Conservation (phyloP, 1,284 basidiomycete genomes). For the Tilletia indica region DNA sequence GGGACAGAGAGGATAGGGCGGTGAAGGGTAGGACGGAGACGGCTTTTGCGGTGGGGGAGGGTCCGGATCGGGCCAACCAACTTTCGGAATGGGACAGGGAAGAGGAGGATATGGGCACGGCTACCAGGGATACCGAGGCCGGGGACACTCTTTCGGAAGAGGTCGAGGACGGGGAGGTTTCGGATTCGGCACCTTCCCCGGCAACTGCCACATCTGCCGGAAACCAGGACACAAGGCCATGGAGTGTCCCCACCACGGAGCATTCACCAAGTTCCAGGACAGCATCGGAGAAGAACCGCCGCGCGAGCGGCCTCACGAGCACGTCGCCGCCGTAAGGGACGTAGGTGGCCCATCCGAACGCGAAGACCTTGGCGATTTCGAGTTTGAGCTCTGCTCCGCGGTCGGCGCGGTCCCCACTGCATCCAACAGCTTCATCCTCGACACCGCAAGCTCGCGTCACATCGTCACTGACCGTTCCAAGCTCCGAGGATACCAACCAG, state of each 20-base stretch:
- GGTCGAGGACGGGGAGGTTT: slow-evolving; percentile 5
- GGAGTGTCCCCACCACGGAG: background rate
- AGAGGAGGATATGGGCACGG: background rate
- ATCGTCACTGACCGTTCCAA: background rate
- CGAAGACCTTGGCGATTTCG: background rate
- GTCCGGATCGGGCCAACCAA: background rate
- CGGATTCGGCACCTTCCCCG: background rate
- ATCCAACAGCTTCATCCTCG: background rate
- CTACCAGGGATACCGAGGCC: background rate
- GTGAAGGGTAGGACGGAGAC: too few species aligned
- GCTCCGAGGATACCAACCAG: background rate
- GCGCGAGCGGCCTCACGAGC: too few species aligned
- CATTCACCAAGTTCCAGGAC: background rate
- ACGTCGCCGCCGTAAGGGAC: background rate
- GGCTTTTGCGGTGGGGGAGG: background rate
- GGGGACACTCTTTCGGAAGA: background rate
- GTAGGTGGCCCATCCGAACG: background rate
- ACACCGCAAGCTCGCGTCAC: slow-evolving; percentile 3
- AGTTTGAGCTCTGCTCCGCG: background rate
- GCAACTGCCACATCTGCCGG: background rate
- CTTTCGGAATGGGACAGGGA: too few species aligned
- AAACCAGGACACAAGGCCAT: background rate
- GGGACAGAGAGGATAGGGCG: background rate
- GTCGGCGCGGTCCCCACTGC: background rate
- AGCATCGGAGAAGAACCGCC: background rate